Evolutionary conservation across 192 early-diverging fungal genomes (phyloP).

Genomic region (Pilobolus umbonatus): DNA sequence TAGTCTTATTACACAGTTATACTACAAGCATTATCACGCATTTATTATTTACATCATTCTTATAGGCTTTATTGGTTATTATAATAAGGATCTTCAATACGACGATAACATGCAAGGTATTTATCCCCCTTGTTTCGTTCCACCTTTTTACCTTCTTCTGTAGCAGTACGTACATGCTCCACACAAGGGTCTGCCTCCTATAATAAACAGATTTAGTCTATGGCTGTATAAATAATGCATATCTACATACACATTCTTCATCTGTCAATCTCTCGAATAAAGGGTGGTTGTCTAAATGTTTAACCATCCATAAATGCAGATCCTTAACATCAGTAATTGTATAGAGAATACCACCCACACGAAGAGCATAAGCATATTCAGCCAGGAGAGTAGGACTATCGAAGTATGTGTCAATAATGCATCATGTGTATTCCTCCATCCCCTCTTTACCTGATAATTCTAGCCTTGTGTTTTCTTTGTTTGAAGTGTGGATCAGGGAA

Average conservation of each 20-base stretch:
- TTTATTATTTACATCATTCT: background rate
- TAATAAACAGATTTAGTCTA: background rate
- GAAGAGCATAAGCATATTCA: conserved; percentile 96
- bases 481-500: conserved; percentile 99
- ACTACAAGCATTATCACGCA: no score
- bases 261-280: conserved; percentile 83
- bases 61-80: conserved; percentile 6
- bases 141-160: conserved; percentile 99
- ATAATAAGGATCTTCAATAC: conserved; percentile 58
- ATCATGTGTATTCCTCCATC: background rate
- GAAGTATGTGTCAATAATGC: background rate
- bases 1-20: no score
- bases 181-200: conserved; percentile 81
- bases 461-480: conserved; percentile 95
- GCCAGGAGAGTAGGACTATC: conserved; percentile 64
- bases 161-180: conserved; percentile 76
- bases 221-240: background rate
- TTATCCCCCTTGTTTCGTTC: conserved; percentile 94
- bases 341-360: conserved; percentile 87
- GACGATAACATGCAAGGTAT: conserved; percentile 81
- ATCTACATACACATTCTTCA: conserved; percentile 58
- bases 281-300: conserved; percentile 90
- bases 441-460: conserved; percentile 77
- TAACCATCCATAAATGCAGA: conserved; percentile 93
- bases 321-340: conserved; percentile 94